Percentiles rank a stretch among this genome's conserved stretches.
Conservation (phyloP, 345 rosid genomes). For the Crucihimalaya himalaica region DNA sequence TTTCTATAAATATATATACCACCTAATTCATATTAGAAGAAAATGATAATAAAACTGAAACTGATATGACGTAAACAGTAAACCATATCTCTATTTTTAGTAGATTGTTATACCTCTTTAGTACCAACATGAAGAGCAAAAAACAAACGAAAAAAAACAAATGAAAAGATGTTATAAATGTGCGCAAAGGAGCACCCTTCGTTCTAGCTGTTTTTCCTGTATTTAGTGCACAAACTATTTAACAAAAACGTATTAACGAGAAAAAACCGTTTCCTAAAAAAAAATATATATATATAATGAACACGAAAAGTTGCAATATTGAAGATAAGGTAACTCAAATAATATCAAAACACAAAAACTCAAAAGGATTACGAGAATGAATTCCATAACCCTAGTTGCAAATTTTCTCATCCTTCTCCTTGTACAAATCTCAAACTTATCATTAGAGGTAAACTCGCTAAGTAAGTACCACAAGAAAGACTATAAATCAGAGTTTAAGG, state of each 20-base stretch:
- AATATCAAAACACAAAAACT: not conserved
- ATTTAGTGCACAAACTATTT: constrained; percentile 10
- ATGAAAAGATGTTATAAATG: not conserved
- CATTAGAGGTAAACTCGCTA: constrained; percentile 28
- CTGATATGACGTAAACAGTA: not conserved
- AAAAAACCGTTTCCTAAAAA: not conserved
- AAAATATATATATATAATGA: not conserved
- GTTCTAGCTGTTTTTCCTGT: constrained; percentile 4
- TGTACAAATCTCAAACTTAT: constrained; percentile 27
- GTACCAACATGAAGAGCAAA: not conserved
- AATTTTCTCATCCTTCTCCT: constrained; percentile 20
- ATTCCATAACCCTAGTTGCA: not conserved
- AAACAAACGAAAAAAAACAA: not conserved
- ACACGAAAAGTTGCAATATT: not conserved
- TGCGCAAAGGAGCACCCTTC: not conserved
- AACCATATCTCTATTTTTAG: constrained; percentile 16
- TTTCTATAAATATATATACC: not conserved
- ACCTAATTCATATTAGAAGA: not conserved
- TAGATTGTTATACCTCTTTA: not conserved
- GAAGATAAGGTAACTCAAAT: not conserved
- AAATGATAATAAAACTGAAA: not conserved
- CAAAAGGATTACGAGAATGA: constrained; percentile 3
- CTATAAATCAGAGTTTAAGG: constrained; percentile 5
- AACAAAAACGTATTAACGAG: constrained; percentile 21
- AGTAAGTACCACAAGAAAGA: constrained; percentile 1